Conservation (phyloP, 192 early-diverging fungal species). For the Mortierella alpina region DNA sequence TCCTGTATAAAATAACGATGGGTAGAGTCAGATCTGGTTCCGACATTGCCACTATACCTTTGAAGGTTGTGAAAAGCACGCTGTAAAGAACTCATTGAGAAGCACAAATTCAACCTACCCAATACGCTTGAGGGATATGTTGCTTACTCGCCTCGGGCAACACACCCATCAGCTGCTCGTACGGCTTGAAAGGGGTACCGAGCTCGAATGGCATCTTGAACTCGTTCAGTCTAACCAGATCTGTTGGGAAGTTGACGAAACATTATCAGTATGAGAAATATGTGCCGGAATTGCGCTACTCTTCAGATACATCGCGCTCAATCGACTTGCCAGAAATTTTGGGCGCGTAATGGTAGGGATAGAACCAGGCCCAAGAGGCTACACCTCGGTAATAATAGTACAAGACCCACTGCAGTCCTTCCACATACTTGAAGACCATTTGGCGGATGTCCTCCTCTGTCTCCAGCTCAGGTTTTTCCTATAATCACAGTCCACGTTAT, state of each 20-base stretch:
- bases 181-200: constrained; percentile 91
- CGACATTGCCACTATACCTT: too few relatives aligned
- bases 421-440: constrained; percentile 83
- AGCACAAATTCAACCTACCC: constrained; percentile 35
- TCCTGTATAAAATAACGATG: constrained; percentile 45
- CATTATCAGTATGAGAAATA: neutral
- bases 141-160: constrained; percentile 87
- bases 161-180: constrained; percentile 99
- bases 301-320: too few relatives aligned
- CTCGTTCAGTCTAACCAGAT: constrained; percentile 61
- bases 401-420: constrained; percentile 98
- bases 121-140: constrained; percentile 86
- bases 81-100: neutral
- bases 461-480: constrained; percentile 60
- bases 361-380: constrained; percentile 98
- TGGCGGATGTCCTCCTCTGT: constrained; percentile 59
- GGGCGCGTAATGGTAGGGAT: constrained; percentile 97
- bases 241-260: constrained; percentile 29
- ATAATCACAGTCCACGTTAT: neutral
- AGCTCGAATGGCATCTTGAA: constrained; percentile 82
- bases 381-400: constrained; percentile 97
- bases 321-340: constrained; percentile 82
- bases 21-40: too few relatives aligned
- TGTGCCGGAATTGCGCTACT: neutral
- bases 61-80: too few relatives aligned